These are phyloP conservation scores for Fusarium anguioides DNA, from an alignment of 2,329 filamentous ascomycete species.

Conservation along the genomic window DNA sequence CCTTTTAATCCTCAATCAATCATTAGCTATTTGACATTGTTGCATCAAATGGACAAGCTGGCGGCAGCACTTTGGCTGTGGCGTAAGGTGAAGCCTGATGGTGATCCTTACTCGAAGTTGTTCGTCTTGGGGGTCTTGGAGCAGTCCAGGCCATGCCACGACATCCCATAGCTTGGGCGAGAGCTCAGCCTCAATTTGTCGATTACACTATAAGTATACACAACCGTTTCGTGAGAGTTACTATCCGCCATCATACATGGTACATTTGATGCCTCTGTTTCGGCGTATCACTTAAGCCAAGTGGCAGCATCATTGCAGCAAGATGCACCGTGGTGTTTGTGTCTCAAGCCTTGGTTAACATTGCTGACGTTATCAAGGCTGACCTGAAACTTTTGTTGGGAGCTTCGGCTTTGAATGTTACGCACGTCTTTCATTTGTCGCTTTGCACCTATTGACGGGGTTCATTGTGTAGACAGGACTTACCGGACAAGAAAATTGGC, in stretches of 20 bases:
- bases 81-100: background rate
- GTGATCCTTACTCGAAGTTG: slow-evolving; percentile 18
- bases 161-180: slow-evolving; percentile 6
- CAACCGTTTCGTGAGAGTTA: background rate
- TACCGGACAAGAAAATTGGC: background rate
- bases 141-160: slow-evolving; percentile 26
- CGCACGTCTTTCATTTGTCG: background rate
- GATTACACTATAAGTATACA: background rate
- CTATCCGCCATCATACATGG: background rate
- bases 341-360: background rate
- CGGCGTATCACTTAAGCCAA: background rate
- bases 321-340: background rate
- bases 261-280: background rate
- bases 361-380: background rate
- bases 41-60: background rate
- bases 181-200: slow-evolving; percentile 11
- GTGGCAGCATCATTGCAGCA: background rate
- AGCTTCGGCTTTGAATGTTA: background rate
- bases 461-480: background rate
- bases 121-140: background rate
- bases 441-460: background rate
- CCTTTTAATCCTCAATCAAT: background rate
- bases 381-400: background rate
- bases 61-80: background rate
- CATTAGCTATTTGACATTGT: background rate